Evolutionary conservation across 495 filamentous ascomycete genomes (phyloP).

Genomic region (Ascodesmis nigricans): DNA sequence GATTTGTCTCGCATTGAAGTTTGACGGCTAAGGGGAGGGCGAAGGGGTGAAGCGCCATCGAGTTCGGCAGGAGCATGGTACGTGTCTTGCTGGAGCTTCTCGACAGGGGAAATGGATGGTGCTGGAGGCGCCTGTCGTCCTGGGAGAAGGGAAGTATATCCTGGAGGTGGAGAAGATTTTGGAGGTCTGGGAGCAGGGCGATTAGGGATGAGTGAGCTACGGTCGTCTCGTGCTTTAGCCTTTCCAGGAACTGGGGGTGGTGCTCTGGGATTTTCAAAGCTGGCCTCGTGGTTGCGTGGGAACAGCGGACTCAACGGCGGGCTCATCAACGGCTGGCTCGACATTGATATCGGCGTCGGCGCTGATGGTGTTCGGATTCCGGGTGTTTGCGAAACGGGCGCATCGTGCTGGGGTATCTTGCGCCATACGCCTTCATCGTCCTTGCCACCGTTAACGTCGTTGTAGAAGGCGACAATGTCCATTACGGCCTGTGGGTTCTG

Average conservation of each 20-base stretch:
- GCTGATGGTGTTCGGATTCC: conserved; percentile 10
- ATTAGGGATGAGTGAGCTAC: conserved; percentile 34
- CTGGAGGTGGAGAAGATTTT: conserved; percentile 15
- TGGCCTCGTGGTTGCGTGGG: conserved; percentile 71
- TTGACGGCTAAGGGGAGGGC: conserved; percentile 4
- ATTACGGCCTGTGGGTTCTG: conserved; percentile 85
- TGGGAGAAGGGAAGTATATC: conserved; percentile 8
- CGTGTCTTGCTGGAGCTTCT: conserved; percentile 18
- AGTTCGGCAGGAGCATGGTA: conserved; percentile 17
- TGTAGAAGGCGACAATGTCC: conserved; percentile 89
- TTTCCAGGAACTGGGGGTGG: conserved; percentile 60
- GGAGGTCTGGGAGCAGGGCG: conserved; percentile 47
- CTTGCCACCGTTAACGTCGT: conserved; percentile 64
- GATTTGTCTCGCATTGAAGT: too few relatives aligned
- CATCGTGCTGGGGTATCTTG: conserved; percentile 47
- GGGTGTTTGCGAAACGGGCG: conserved; percentile 12
- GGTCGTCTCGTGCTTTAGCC: conserved; percentile 12
- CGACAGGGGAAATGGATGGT: conserved; percentile 12
- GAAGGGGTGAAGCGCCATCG: too few relatives aligned
- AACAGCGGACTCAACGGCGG: conserved; percentile 82
- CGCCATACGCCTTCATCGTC: conserved; percentile 75
- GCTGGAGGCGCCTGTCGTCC: conserved; percentile 25
- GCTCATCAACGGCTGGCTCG: conserved; percentile 32
- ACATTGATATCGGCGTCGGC: too few relatives aligned
- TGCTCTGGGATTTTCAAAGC: conserved; percentile 90